phyloP scores from a whole-genome alignment of 768 basidiomycete genomes.

The Epithele typhae region DNA sequence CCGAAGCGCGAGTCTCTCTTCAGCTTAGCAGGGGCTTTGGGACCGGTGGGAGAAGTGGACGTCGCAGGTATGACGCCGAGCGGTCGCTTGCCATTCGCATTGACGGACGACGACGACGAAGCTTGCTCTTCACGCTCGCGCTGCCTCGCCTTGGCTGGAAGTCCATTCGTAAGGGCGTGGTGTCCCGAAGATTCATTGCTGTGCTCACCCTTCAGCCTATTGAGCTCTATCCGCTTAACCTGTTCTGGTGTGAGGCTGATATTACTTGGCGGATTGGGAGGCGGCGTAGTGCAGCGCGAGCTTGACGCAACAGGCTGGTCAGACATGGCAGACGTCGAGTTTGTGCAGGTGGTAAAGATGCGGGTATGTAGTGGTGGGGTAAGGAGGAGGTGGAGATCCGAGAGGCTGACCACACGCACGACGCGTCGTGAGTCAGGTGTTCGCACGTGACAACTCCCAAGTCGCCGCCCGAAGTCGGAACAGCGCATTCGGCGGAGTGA shows the following conservation, averaged over 20 bases:
- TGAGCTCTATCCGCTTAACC: constrained; percentile 68
- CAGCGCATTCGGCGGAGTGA: no score
- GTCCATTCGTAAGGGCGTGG: not conserved
- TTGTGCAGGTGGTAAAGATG: no score
- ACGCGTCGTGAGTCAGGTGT: no score
- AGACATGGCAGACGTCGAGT: not conserved
- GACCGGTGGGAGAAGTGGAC: constrained; percentile 57
- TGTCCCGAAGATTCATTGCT: no score
- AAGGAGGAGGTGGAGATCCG: no score
- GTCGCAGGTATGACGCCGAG: constrained; percentile 51
- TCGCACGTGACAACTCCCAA: no score
- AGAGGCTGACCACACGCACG: no score
- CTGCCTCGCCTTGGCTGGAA: constrained; percentile 72
- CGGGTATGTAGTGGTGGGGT: no score
- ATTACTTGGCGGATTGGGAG: constrained; percentile 23
- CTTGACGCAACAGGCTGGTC: constrained; percentile 6
- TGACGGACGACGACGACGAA: constrained; percentile 44
- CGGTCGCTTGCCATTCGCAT: constrained; percentile 75
- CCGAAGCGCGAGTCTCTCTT: constrained; percentile 78
- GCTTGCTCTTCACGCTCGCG: constrained; percentile 57
- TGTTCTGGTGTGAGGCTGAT: constrained; percentile 57
- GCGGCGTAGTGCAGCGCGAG: constrained; percentile 32
- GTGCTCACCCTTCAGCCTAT: constrained; percentile 64
- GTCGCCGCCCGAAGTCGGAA: no score
- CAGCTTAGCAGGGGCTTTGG: constrained; percentile 46